Evolutionary conservation across 257 asterid species (phyloP), one percentile per base, ranked within the genome.

Genomic region (Cordia subcordata): DNA sequence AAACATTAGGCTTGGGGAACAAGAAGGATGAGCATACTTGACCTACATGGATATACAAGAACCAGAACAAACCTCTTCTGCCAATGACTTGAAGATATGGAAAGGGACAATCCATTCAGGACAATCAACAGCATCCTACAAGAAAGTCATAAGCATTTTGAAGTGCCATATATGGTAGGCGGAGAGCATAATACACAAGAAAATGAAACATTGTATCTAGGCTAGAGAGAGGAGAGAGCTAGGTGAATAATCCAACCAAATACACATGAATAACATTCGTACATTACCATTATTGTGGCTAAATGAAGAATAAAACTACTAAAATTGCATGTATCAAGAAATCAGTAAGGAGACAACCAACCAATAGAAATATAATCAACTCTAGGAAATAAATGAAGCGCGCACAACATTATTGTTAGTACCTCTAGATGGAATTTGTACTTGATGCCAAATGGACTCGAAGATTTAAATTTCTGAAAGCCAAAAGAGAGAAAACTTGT

Each of bases 41-140:
- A 56, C 49, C 47, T 13, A n/a, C 9, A 32, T 9, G 13, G 23
- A 58, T 8, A 37, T 32, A 11, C 38, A 39, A 16, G 22, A 64
- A 59, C 18, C 15, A 50, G 32, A 37, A n/a, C 52, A 32, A 21
- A 91, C 97, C 99, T 89, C 97, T 74, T 93, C 97, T 8, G 97
- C 97, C 68, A 93, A 75, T 72, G 84, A 55, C 70, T 93, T 93
- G 82, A 93, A 93, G 63, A 89, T 74, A 54, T 75, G 91, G 66
- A 93, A 81, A 27, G 99, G 97, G 58, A 93, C 97, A 35, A 89
- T 78, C 99, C 97, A 93, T 70, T 89, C 99, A 1, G 99, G 99
- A 57, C 97, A 93, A 61, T 89, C 99, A 57, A 93, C 99, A 16
- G 96, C 99, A 64, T 93, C 99, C 99, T 92, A 84, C 65, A 79